phyloP scores from a whole-genome alignment of 768 basidiomycete genomes.

The Tylopilus rubrobrunneus region DNA sequence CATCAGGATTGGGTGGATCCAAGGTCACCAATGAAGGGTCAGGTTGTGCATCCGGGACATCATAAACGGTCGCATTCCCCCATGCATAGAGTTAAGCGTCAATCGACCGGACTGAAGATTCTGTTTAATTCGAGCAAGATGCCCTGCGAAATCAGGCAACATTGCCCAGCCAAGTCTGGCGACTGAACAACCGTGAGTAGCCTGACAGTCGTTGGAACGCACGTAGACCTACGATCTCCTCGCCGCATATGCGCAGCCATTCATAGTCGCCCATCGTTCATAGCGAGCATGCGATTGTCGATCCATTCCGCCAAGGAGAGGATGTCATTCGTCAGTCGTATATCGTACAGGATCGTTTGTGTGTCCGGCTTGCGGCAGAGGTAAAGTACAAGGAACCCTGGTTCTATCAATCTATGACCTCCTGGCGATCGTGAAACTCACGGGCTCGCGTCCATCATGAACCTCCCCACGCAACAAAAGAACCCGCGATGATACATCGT shows the following conservation, averaged over 20 bases:
- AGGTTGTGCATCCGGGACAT: slow-evolving; percentile 20
- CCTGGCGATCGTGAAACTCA: slow-evolving; percentile 6
- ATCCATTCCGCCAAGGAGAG: slow-evolving; percentile 30
- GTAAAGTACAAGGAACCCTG: slow-evolving; percentile 35
- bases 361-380: slow-evolving; percentile 25
- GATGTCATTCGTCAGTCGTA: slow-evolving; percentile 23
- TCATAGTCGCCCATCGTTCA: slow-evolving; percentile 35
- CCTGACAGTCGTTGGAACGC: not conserved
- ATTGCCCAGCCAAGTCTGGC: slow-evolving; percentile 31
- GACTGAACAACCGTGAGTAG: slow-evolving; percentile 17
- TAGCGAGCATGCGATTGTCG: slow-evolving; percentile 28
- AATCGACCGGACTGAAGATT: slow-evolving; percentile 19
- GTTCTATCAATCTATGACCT: not conserved
- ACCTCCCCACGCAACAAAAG: slow-evolving; percentile 40
- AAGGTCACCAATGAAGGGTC: slow-evolving; percentile 21
- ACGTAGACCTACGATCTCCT: slow-evolving; percentile 37
- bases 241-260: slow-evolving; percentile 45
- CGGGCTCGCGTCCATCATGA: slow-evolving; percentile 37
- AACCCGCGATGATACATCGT: slow-evolving; percentile 31
- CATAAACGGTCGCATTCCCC: slow-evolving; percentile 13
- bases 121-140: slow-evolving; percentile 32
- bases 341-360: slow-evolving; percentile 30
- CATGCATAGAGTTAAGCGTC: slow-evolving; percentile 20
- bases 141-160: slow-evolving; percentile 30
- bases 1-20: slow-evolving; percentile 22